A percentile compares a stretch with the other conserved stretches of the same genome.
Evolutionary conservation across 2,329 filamentous ascomycete genomes (phyloP).

Genomic region (Diaporthe velutina): DNA sequence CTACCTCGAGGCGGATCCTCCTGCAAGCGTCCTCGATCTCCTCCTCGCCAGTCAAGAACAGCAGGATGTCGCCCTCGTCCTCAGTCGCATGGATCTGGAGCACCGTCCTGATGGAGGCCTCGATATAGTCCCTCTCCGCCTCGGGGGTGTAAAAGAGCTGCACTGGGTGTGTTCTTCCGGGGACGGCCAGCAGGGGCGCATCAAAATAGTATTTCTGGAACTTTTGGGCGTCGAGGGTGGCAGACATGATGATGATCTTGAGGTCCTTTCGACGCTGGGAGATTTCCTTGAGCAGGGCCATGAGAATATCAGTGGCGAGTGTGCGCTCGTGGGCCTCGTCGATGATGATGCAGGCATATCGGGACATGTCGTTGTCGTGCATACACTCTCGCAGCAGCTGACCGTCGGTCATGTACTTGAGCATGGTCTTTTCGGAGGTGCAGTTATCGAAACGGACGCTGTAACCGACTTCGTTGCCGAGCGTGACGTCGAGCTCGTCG

Average conservation of each 20-base stretch:
- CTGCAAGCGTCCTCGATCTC: constrained; percentile 97
- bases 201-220: constrained; percentile 98
- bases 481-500: constrained; percentile 91
- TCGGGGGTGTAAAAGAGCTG: constrained; percentile 99
- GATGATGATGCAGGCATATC: constrained; percentile 98
- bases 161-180: constrained; percentile 94
- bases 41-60: constrained; percentile 98
- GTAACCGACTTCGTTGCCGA: constrained; percentile 97
- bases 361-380: constrained; percentile 90
- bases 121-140: constrained; percentile 95
- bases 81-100: constrained; percentile 97
- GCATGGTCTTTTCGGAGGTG: constrained; percentile 87
- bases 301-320: constrained; percentile 95
- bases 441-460: constrained; percentile 99
- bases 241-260: constrained; percentile 99
- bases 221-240: constrained; percentile 96
- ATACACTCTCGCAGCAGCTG: constrained; percentile 97
- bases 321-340: constrained; percentile 99
- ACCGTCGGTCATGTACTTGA: constrained; percentile 99
- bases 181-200: constrained; percentile 92
- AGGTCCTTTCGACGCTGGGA: constrained; percentile 85
- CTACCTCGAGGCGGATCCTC: constrained; percentile 90
- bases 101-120: constrained; percentile 93
- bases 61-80: constrained; percentile 88
- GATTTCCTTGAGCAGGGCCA: constrained; percentile 95